Base-by-base conservation (phyloP, 2,329 filamentous ascomycete genomes). In the Aspergillus pseudotamarii region DNA sequence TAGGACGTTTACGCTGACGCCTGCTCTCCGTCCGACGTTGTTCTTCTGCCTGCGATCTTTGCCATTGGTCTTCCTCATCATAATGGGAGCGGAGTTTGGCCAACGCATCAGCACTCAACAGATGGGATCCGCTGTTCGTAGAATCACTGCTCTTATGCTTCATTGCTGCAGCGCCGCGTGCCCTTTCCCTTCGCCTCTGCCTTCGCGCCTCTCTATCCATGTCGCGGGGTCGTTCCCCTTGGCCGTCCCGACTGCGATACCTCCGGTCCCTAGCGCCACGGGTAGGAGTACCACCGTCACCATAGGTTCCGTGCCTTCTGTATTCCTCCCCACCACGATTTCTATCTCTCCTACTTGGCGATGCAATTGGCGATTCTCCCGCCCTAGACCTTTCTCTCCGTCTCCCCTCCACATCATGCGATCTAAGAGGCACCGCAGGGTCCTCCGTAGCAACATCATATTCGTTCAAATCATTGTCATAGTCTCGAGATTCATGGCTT, bases 71-170 rank as follows among this genome's bases (percentile, higher is more conserved):
- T 45, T 81, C 81, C 66, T 86, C 84, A 30, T 84, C 82, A 75
- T 91, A 89, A 59, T 86, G 79, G 57, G 86, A 82, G 69, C 92
- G 85, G 54, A 94, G 77, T 71, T 88, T 86, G 14, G 88, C 89
- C 56, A 94, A 77, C 6, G 89, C 88, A 69, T 87, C 85, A 2
- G 73, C 64, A 78, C 81, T 76, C 71, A 88, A 70, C 16, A 82
- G 64, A 64, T 79, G 75, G 1, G 78, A 79, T 10, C 73, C 75
- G 65, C 79, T 81, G 65, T 77, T 79, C 6, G 78, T 75, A 19
- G 80, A 82, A 36, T 80, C 79, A 0, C 73, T 75, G 53, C 79
- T 80, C 50, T 73, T 69, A 73, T 76, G 78, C 69, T 79, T 81
- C 64, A 67, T 71, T 66, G 66, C 69, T 63, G 57, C 45, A 46